These are phyloP conservation scores for Penicillium sp. DNA, from an alignment of 2,329 filamentous ascomycete species.

Conservation along the genomic window DNA sequence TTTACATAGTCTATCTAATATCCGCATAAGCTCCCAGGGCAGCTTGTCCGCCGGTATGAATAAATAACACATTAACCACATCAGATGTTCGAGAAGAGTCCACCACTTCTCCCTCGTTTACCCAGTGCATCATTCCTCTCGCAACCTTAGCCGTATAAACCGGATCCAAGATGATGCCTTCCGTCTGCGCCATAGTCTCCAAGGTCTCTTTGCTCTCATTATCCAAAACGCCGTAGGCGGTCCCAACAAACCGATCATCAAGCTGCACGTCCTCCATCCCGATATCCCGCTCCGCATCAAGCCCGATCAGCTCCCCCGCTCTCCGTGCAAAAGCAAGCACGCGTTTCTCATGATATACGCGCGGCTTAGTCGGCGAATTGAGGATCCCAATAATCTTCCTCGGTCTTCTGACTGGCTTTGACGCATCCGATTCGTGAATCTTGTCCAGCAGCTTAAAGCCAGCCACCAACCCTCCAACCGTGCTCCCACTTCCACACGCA, in stretches of 20 bases:
- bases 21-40: constrained; percentile 34
- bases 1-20: background rate
- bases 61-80: constrained; percentile 36
- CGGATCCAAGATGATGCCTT: constrained; percentile 35
- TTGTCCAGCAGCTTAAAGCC: constrained; percentile 37
- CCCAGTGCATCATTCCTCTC: constrained; percentile 30
- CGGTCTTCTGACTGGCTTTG: background rate
- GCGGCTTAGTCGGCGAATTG: constrained; percentile 33
- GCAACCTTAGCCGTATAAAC: constrained; percentile 39
- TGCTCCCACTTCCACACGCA: constrained; percentile 39
- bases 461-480: constrained; percentile 35
- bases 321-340: constrained; percentile 32
- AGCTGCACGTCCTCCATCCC: constrained; percentile 31
- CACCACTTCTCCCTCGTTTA: constrained; percentile 19
- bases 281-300: constrained; percentile 29
- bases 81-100: constrained; percentile 13
- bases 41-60: constrained; percentile 40
- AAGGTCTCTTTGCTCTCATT: constrained; percentile 23
- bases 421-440: background rate
- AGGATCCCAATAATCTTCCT: constrained; percentile 34
- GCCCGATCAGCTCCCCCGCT: constrained; percentile 29
- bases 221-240: constrained; percentile 36
- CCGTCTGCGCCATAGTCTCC: constrained; percentile 27
- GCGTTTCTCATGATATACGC: constrained; percentile 30
- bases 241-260: constrained; percentile 35